Evolutionary conservation across 768 basidiomycete species (phyloP).

Genomic region (Russula dissimulans): DNA sequence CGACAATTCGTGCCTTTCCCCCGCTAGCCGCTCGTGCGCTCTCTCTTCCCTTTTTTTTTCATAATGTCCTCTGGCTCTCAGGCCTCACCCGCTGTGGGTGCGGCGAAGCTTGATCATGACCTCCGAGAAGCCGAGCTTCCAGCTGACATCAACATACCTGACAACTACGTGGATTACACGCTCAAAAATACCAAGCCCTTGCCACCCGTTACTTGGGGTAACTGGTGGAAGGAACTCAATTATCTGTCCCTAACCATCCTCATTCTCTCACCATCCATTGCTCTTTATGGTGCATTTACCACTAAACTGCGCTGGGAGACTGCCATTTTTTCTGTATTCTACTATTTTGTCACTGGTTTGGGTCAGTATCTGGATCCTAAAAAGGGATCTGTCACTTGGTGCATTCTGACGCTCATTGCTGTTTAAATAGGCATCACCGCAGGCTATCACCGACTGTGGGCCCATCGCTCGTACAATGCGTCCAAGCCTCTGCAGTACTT

Average conservation of each 20-base stretch:
- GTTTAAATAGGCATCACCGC: slow-evolving; percentile 61
- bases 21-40: not conserved
- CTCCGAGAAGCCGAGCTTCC: slow-evolving; percentile 23
- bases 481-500: slow-evolving; percentile 75
- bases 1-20: not conserved
- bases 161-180: slow-evolving; percentile 51
- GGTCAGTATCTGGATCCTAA: slow-evolving; percentile 40
- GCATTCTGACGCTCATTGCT: not conserved
- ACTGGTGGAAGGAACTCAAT: slow-evolving; percentile 50
- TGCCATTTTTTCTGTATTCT: slow-evolving; percentile 50
- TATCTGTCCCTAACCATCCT: slow-evolving; percentile 72
- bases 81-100: slow-evolving; percentile 18
- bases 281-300: slow-evolving; percentile 61
- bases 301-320: slow-evolving; percentile 69
- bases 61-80: slow-evolving; percentile 26
- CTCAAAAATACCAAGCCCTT: slow-evolving; percentile 40
- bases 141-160: slow-evolving; percentile 36
- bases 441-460: slow-evolving; percentile 97
- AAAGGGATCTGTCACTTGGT: too few species aligned
- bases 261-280: slow-evolving; percentile 61
- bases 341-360: slow-evolving; percentile 76
- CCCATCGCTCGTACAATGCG: slow-evolving; percentile 93
- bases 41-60: not conserved
- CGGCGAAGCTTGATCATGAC: slow-evolving; percentile 20
- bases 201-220: slow-evolving; percentile 39